Percentiles rank a stretch among this genome's conserved stretches.
Conservation (phyloP, 1,284 basidiomycete genomes). For the Sporisorium iseilematis-ciliati region DNA sequence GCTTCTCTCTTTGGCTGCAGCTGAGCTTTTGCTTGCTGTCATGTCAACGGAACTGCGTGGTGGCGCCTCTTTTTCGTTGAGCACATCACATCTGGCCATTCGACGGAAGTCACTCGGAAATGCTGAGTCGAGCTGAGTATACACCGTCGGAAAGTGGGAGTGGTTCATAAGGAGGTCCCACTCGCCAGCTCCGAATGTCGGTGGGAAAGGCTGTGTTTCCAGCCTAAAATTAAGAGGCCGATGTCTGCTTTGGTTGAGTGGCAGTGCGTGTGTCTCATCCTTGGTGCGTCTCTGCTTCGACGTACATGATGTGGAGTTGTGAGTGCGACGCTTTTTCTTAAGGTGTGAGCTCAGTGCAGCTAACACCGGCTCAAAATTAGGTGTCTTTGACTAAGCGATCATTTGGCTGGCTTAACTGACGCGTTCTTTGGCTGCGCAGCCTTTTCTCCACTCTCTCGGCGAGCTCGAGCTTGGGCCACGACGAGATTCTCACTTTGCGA, state of each 20-base stretch:
- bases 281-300: not conserved
- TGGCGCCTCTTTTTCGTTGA: too few species aligned
- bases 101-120: not conserved
- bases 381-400: slow-evolving; percentile 26
- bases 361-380: slow-evolving; percentile 6
- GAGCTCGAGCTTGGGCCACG: slow-evolving; percentile 20
- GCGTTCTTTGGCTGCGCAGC: slow-evolving; percentile 17
- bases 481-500: not conserved
- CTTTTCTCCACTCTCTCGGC: slow-evolving; percentile 20
- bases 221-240: not conserved
- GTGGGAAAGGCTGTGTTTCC: too few species aligned
- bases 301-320: slow-evolving; percentile 13
- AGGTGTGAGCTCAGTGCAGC: not conserved
- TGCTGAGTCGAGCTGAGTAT: not conserved
- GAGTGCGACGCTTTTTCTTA: not conserved
- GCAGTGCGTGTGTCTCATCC: slow-evolving; percentile 7
- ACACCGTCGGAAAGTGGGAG: not conserved
- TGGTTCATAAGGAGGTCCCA: not conserved
- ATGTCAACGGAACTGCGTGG: slow-evolving; percentile 2
- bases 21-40: not conserved
- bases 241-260: not conserved
- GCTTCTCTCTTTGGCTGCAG: not conserved
- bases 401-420: slow-evolving; percentile 16
- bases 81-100: not conserved
- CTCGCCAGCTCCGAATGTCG: not conserved